These are phyloP conservation scores for Cryphonectria naterciae DNA, from an alignment of 2,329 filamentous ascomycete species.

Conservation along the genomic window DNA sequence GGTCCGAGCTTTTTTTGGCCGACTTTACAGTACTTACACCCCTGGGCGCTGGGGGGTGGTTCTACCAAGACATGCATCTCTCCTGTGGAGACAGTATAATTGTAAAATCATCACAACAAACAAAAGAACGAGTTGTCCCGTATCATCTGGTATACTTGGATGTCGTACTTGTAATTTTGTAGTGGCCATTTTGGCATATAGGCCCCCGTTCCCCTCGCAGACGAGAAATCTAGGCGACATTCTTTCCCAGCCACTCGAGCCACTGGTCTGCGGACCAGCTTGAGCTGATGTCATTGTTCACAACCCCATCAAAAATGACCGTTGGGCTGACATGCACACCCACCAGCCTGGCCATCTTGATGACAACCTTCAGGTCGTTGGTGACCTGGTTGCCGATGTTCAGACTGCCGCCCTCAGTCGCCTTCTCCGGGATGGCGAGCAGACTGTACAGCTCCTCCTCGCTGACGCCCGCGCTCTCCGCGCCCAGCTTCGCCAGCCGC, in stretches of 20 bases:
- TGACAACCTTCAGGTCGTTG: conserved; percentile 79
- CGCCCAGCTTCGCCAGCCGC: conserved; percentile 76
- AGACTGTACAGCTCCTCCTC: conserved; percentile 71
- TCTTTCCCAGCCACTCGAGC: conserved; percentile 77
- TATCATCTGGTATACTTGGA: no score
- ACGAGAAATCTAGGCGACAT: conserved; percentile 43
- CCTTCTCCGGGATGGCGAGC: conserved; percentile 70
- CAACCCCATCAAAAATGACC: conserved; percentile 83
- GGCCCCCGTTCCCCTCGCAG: neutral
- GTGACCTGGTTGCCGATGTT: conserved; percentile 85
- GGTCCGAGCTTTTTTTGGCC: conserved; percentile 19
- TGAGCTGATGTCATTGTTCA: conserved; percentile 78
- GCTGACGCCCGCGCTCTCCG: conserved; percentile 66
- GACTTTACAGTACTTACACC: neutral
- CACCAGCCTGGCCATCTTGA: conserved; percentile 78
- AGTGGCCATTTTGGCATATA: neutral
- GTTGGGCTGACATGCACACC: conserved; percentile 92
- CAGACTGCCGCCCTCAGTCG: conserved; percentile 66
- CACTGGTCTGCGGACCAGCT: conserved; percentile 81
- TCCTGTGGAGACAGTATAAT: neutral
- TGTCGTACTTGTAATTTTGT: neutral
- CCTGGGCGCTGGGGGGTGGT: neutral
- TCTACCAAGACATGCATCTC: neutral
- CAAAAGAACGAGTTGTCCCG: no score
- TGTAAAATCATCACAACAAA: neutral